Evolutionary conservation across 441 rosid genomes (phyloP), one percentile per base, ranked within the genome.

Genomic region (Corymbia calophylla): DNA sequence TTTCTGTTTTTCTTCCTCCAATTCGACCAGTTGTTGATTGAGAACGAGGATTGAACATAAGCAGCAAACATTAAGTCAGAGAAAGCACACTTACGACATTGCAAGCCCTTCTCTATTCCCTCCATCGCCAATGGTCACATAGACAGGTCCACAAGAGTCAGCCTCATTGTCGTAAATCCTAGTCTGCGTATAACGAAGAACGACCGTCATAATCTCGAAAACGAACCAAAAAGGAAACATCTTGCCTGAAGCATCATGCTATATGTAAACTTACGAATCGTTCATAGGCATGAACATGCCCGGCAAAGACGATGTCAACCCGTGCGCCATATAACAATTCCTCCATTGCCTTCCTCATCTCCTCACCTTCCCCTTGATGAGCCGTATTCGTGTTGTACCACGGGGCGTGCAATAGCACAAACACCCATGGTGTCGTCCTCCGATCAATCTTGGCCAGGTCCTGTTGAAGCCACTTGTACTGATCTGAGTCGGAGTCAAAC

Each of bases 21-120:
- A 27, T 29, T 62, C 44, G 23, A 31, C 21, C 39, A 19, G 80
- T 68, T 68, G 47, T 31, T 68, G 25, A 68, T 68, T 32, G 47
- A 32, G 47, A 68, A 32, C 25, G 82, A 39, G 15, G 27, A 73
- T 68, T 39, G 82, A 73, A 73, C 29, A 73, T 73, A 73, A 73
- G 39, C 82, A 73, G 29, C 31, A 90, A 86, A 64, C n/a, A 47
- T 29, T 48, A 58, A 82, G 49, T 19, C 19, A 64, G 51, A 48
- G 51, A 62, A 44, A 88, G 51, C 44, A 27, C 47, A 86, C 97
- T 92, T 89, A 95, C 99, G 31, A 44, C 55, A 90, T 87, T 49
- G 99, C 99, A 81, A 97, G 98, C 19, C 99, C 98, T 92, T 96
- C 99, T 80, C 95, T 93, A 86, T 97, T 97, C 51, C 98, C 99